Conservation (phyloP, 371 early-diverging fungal genomes). For the Rhizomucor miehei region DNA sequence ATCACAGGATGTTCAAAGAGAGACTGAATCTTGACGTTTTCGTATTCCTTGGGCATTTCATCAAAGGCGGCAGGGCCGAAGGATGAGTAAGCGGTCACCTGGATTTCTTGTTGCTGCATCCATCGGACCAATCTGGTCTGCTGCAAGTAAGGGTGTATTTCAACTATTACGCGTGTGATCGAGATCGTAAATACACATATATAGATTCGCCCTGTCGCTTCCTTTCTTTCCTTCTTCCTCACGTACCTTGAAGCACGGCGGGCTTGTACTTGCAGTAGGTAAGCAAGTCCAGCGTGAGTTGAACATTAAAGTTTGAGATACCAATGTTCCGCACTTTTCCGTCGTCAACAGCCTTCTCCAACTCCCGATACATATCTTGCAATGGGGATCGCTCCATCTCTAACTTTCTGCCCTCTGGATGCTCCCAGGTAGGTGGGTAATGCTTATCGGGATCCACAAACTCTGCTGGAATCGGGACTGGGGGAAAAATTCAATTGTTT, state of each 20-base stretch:
- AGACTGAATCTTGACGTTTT: constrained; percentile 13
- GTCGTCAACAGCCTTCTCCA: constrained; percentile 22
- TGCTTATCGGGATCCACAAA: constrained; percentile 6
- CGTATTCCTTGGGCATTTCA: constrained; percentile 13
- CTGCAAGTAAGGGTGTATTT: constrained; percentile 63
- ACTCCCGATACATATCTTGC: constrained; percentile 18
- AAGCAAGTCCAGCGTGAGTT: constrained; percentile 25
- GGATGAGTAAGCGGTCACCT: constrained; percentile 45
- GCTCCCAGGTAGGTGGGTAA: constrained; percentile 13
- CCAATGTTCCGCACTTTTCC: constrained; percentile 49
- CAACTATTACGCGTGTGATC: constrained; percentile 54
- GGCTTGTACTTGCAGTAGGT: constrained; percentile 32
- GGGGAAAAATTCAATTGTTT: too few relatives aligned
- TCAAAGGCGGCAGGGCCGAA: constrained; percentile 39
- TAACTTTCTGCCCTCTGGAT: constrained; percentile 4
- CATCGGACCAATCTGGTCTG: constrained; percentile 39
- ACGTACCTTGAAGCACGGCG: constrained; percentile 13
- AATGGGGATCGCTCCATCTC: constrained; percentile 13
- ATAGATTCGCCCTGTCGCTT: neutral
- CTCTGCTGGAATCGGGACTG: constrained; percentile 20
- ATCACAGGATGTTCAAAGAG: constrained; percentile 23
- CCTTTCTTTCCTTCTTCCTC: neutral
- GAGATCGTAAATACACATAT: neutral
- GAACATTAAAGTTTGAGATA: constrained; percentile 54
- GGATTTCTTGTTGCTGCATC: constrained; percentile 35